phyloP scores from a whole-genome alignment of 106 monocot species.

The Narthecium ossifragum region DNA sequence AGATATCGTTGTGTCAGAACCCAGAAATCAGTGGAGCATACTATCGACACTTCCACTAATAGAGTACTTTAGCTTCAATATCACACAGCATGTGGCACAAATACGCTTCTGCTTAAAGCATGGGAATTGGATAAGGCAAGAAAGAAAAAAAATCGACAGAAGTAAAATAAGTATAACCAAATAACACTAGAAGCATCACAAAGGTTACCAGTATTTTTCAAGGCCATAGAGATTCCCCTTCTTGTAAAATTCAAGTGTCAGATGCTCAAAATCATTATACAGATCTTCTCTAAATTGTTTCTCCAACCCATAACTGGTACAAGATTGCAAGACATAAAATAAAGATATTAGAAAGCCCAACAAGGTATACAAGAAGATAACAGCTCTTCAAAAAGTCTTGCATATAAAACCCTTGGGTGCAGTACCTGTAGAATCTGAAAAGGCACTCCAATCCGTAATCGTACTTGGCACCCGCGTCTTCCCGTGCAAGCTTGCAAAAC shows the following conservation, averaged over 20 bases:
- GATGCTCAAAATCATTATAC: slow-evolving; percentile 87
- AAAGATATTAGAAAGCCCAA: not conserved
- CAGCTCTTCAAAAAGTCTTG: no score
- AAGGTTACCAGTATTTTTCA: slow-evolving; percentile 88
- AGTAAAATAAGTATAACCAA: not conserved
- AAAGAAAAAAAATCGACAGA: not conserved
- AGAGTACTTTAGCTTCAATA: no score
- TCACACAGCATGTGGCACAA: not conserved
- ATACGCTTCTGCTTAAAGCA: not conserved
- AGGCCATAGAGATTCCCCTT: slow-evolving; percentile 96
- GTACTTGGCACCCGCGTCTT: slow-evolving; percentile 85
- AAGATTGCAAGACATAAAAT: not conserved
- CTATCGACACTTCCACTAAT: not conserved
- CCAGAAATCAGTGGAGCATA: no score
- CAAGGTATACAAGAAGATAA: not conserved
- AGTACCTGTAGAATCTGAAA: slow-evolving; percentile 97
- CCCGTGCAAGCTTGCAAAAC: slow-evolving; percentile 69
- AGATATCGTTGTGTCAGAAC: no score
- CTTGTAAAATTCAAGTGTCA: slow-evolving; percentile 69
- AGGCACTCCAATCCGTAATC: slow-evolving; percentile 95
- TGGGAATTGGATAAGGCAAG: not conserved
- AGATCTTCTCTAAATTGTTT: slow-evolving; percentile 69
- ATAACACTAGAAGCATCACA: not conserved
- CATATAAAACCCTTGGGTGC: not conserved
- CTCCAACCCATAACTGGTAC: slow-evolving; percentile 90